Percentiles rank a stretch among this genome's conserved stretches.
Conservation (phyloP, 176 grass and related monocot species). For the Triticum timopheevii region DNA sequence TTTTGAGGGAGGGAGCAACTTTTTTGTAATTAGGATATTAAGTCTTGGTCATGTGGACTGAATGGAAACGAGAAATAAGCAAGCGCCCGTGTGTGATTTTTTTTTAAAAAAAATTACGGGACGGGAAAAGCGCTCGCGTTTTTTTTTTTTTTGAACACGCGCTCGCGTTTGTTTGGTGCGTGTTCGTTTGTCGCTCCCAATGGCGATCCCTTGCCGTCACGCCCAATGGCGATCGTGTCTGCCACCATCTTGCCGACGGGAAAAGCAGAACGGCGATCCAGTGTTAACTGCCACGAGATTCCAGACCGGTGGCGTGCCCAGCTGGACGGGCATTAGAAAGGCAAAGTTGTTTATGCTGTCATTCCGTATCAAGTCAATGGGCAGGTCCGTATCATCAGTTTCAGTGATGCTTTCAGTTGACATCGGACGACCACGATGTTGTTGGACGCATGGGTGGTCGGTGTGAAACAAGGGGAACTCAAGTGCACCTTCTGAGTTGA, state of each 20-base stretch:
- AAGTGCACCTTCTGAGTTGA: not conserved
- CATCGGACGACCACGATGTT: not conserved
- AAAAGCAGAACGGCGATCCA: not conserved
- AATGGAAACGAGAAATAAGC: too few species aligned
- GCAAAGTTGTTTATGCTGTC: not conserved
- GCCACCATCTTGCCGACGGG: not conserved
- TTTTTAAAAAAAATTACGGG: too few species aligned
- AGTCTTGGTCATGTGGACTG: too few species aligned
- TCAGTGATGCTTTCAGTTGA: not conserved
- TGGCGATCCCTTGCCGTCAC: not conserved
- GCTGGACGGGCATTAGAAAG: not conserved
- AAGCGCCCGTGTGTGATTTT: too few species aligned
- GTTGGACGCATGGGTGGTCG: not conserved
- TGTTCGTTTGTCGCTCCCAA: too few species aligned
- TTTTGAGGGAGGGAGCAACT: too few species aligned
- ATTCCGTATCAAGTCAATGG: not conserved
- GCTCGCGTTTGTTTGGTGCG: too few species aligned
- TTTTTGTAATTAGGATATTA: too few species aligned
- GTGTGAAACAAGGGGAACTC: not conserved
- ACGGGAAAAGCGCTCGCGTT: too few species aligned
- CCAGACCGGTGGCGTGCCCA: not conserved
- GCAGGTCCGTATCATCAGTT: not conserved
- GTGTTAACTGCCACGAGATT: not conserved
- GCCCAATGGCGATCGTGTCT: not conserved
- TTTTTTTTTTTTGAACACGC: too few species aligned